Conservation (phyloP, 2,329 filamentous ascomycete genomes). For the Botrytis galanthina region DNA sequence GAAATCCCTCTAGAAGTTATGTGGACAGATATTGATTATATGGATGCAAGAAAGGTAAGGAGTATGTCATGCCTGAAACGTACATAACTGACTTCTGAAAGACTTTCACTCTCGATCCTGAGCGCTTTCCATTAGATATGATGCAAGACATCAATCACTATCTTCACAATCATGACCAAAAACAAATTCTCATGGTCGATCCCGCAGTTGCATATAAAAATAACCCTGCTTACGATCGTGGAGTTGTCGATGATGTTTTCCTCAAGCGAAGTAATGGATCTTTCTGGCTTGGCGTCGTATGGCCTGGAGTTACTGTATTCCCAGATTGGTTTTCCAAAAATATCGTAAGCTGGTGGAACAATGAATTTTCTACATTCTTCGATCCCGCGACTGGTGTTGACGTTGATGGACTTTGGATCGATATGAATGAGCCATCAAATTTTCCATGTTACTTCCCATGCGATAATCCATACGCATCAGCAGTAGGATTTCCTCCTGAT, state of each 20-base stretch:
- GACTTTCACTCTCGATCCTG: constrained; percentile 63
- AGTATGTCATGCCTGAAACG: no score
- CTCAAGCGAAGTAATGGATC: constrained; percentile 59
- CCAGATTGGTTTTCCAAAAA: constrained; percentile 74
- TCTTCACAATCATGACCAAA: constrained; percentile 64
- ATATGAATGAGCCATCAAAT: constrained; percentile 60
- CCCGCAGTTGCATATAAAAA: constrained; percentile 56
- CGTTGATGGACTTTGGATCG: constrained; percentile 77
- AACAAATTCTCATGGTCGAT: constrained; percentile 78
- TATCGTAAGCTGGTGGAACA: constrained; percentile 66
- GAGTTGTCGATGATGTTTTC: constrained; percentile 49
- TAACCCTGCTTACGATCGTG: constrained; percentile 53
- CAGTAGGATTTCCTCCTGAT: constrained; percentile 54
- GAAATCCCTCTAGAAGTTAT: constrained; percentile 67
- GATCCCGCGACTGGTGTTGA: constrained; percentile 61
- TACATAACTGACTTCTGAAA: constrained; percentile 19
- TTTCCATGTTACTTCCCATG: constrained; percentile 56
- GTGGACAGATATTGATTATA: constrained; percentile 66
- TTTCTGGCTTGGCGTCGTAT: constrained; percentile 64
- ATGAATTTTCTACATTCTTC: constrained; percentile 66
- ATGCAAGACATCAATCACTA: constrained; percentile 65
- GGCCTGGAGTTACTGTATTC: constrained; percentile 71
- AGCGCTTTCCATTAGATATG: constrained; percentile 58
- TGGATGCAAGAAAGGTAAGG: constrained; percentile 49
- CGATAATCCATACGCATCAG: constrained; percentile 43